phyloP scores from a whole-genome alignment of 805 yeast species.

The Wilhelminamyces savonicus region DNA sequence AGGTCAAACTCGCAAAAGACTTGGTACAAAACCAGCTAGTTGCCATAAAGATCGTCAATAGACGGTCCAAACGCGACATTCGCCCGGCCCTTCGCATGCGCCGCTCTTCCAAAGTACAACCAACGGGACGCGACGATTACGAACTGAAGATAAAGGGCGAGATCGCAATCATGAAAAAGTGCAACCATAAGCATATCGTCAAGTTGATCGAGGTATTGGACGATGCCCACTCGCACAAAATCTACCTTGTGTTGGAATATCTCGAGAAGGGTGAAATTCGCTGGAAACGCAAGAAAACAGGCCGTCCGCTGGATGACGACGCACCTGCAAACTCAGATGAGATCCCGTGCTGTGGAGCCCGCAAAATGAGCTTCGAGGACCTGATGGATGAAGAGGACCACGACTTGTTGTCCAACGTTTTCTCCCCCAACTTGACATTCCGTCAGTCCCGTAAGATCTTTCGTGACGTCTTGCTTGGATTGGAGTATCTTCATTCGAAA shows the following conservation, averaged over 20 bases:
- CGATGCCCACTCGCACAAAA: slow-evolving; percentile 75
- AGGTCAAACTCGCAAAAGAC: slow-evolving; percentile 85
- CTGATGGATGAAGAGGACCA: slow-evolving; percentile 10
- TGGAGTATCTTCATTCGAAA: slow-evolving; percentile 85
- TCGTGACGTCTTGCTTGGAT: slow-evolving; percentile 78
- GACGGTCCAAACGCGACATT: slow-evolving; percentile 43
- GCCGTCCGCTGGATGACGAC: slow-evolving; percentile 8
- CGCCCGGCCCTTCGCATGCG: slow-evolving; percentile 26
- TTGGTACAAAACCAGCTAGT: slow-evolving; percentile 56
- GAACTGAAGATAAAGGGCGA: slow-evolving; percentile 34
- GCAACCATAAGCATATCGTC: slow-evolving; percentile 37
- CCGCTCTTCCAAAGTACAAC: slow-evolving; percentile 10
- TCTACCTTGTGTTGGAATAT: slow-evolving; percentile 85
- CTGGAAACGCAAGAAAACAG: slow-evolving; percentile 47
- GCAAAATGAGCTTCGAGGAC: no score
- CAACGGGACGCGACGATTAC: slow-evolving; percentile 20
- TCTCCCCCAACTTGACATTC: slow-evolving; percentile 57
- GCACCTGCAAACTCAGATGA: slow-evolving; percentile 28
- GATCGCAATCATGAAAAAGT: slow-evolving; percentile 44
- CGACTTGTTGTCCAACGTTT: slow-evolving; percentile 16
- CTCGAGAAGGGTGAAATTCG: slow-evolving; percentile 84
- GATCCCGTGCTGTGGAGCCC: slow-evolving; percentile 28
- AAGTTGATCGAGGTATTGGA: slow-evolving; percentile 63
- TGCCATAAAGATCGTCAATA: slow-evolving; percentile 91
- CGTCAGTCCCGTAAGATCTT: slow-evolving; percentile 65